These are phyloP conservation scores for Pseudopyricularia cyperi DNA, from an alignment of 2,329 filamentous ascomycete species.

Conservation along the genomic window DNA sequence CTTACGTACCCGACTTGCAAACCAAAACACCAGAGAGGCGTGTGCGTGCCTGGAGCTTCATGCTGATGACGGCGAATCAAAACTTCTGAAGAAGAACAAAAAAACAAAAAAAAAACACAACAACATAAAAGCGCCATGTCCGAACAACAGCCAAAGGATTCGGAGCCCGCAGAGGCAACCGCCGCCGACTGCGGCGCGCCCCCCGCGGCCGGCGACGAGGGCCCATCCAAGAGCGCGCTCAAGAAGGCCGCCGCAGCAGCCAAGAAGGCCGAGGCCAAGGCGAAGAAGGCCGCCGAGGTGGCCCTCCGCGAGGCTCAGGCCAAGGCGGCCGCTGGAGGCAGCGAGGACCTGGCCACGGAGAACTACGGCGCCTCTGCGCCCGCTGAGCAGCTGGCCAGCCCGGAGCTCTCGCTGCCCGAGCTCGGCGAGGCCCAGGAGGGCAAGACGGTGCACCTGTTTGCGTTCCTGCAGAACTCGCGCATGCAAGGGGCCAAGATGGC, in stretches of 20 bases:
- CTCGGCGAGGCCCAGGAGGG: conserved; percentile 53
- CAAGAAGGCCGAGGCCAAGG: conserved; percentile 77
- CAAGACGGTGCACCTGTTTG: conserved; percentile 63
- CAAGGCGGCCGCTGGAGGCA: conserved; percentile 50
- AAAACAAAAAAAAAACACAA: background rate
- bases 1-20: no score
- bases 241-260: conserved; percentile 82
- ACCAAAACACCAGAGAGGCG: background rate
- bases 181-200: background rate
- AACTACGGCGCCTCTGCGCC: conserved; percentile 61
- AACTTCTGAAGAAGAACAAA: background rate
- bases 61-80: no score
- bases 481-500: conserved; percentile 84
- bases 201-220: conserved; percentile 21
- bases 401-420: conserved; percentile 44
- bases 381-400: conserved; percentile 33
- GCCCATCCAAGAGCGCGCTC: conserved; percentile 61
- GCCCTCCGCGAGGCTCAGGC: conserved; percentile 50
- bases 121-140: background rate
- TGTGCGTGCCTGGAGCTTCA: background rate
- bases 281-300: conserved; percentile 51
- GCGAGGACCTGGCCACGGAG: conserved; percentile 56
- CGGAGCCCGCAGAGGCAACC: background rate
- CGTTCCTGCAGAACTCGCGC: conserved; percentile 75
- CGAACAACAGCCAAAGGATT: background rate